Evolutionary conservation across 176 grass and related monocot species (phyloP).

Genomic region (Phragmites australis): DNA sequence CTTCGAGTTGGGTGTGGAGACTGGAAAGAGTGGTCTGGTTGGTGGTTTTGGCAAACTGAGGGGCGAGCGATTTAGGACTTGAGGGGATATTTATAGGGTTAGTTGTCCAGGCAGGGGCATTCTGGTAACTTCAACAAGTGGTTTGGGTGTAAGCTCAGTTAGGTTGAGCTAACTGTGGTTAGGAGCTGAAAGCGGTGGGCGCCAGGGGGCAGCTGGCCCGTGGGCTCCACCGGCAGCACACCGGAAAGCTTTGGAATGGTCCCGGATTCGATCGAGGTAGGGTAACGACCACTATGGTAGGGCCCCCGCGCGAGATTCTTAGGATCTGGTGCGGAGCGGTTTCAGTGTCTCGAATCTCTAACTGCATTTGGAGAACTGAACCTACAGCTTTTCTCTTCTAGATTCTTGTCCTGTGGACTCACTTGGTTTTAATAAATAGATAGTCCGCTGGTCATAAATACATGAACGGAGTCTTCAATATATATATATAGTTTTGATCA

Average conservation of each 20-base stretch:
- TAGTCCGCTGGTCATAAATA: too few species aligned
- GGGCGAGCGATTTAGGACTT: neutral
- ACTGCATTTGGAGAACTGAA: conserved; percentile 5
- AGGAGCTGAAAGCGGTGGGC: conserved; percentile 9
- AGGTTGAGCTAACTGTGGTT: conserved; percentile 23
- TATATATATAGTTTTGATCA: neutral
- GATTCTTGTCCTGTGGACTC: neutral
- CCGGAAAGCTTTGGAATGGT: conserved; percentile 21
- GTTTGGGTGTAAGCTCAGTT: neutral
- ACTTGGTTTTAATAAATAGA: neutral
- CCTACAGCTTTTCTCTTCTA: neutral
- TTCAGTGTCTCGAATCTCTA: neutral
- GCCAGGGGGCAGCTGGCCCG: neutral
- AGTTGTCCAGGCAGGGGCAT: neutral
- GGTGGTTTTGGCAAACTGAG: conserved; percentile 33
- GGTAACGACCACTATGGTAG: conserved; percentile 23
- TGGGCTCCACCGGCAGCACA: conserved; percentile 12
- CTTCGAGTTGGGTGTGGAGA: neutral
- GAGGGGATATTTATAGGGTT: neutral
- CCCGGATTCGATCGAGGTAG: neutral
- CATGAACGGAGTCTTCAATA: too few species aligned
- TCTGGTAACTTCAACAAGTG: neutral
- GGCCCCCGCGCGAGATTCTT: neutral
- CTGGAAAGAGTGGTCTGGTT: too few species aligned
- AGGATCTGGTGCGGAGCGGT: neutral